These are phyloP conservation scores for Silene conica DNA, from an alignment of 148 eudicot species.

Conservation along the genomic window DNA sequence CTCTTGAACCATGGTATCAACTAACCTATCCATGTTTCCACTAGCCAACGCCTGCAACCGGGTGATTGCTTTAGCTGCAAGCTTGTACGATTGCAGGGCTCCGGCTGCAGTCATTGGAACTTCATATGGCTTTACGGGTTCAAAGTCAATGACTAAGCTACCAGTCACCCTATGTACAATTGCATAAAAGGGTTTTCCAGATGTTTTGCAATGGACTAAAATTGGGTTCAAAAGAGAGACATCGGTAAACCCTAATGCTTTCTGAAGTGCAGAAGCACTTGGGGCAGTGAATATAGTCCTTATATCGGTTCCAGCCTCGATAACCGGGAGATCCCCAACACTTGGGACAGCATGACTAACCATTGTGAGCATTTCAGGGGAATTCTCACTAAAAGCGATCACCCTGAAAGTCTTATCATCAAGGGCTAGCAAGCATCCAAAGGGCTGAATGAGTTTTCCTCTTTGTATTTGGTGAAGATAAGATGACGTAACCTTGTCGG, in stretches of 20 bases:
- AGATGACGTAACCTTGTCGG: constrained; percentile 69
- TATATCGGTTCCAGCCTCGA: constrained; percentile 78
- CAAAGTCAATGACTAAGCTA: constrained; percentile 77
- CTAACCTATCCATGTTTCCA: constrained; percentile 68
- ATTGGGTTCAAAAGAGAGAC: constrained; percentile 82
- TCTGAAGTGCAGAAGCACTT: constrained; percentile 68
- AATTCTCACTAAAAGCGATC: constrained; percentile 81
- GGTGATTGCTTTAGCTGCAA: constrained; percentile 84
- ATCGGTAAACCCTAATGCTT: constrained; percentile 80
- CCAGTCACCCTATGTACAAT: constrained; percentile 82
- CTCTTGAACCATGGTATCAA: constrained; percentile 90
- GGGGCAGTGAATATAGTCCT: constrained; percentile 71
- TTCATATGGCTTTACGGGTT: constrained; percentile 90
- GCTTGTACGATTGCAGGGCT: constrained; percentile 88
- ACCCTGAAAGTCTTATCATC: constrained; percentile 75
- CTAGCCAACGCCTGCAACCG: constrained; percentile 71
- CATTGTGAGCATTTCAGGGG: constrained; percentile 91
- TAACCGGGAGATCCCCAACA: constrained; percentile 64
- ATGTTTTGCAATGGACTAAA: constrained; percentile 81
- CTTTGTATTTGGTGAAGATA: constrained; percentile 87
- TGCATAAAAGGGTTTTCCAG: constrained; percentile 94
- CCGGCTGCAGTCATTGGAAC: constrained; percentile 95
- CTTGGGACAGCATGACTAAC: constrained; percentile 86
- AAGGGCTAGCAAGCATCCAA: constrained; percentile 83
- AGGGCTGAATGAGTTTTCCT: constrained; percentile 79